Percentiles rank a stretch among this genome's conserved stretches.
Evolutionary conservation across 148 eudicot genomes (phyloP).

Genomic region (Camellia japonica): DNA sequence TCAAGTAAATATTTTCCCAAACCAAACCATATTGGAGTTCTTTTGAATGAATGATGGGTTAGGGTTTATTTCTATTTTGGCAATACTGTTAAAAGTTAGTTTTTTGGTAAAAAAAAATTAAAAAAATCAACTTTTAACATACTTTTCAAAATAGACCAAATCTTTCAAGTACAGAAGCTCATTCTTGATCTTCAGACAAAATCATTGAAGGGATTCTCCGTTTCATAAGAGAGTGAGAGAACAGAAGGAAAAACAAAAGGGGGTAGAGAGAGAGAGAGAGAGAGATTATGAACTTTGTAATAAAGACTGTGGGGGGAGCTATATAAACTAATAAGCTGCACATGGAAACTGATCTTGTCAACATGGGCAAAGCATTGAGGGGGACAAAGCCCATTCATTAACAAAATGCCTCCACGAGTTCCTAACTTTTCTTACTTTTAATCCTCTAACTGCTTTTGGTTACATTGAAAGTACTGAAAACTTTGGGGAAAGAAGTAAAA

Average conservation of each 20-base stretch:
- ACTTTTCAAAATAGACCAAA: background rate
- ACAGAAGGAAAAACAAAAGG: background rate
- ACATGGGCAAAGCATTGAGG: no score
- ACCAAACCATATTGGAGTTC: conserved; percentile 5
- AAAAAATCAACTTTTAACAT: background rate
- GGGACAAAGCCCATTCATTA: no score
- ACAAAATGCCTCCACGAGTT: no score
- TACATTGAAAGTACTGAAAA: no score
- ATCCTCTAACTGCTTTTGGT: no score
- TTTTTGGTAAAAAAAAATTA: background rate
- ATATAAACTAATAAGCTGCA: conserved; percentile 10
- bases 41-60: background rate
- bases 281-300: background rate
- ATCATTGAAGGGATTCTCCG: conserved; percentile 15
- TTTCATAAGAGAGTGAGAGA: conserved; percentile 8
- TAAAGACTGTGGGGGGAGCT: conserved; percentile 20
- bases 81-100: no score
- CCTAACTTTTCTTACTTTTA: no score
- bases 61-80: no score
- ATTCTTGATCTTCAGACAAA: conserved; percentile 22
- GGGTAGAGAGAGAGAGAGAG: background rate
- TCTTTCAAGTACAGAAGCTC: conserved; percentile 11
- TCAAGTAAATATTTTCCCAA: background rate
- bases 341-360: conserved; percentile 20
- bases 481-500: no score